Percentiles rank a stretch among this genome's conserved stretches.
phyloP scores from a whole-genome alignment of 169 alveolate genomes.

The Plasmodium inui region DNA sequence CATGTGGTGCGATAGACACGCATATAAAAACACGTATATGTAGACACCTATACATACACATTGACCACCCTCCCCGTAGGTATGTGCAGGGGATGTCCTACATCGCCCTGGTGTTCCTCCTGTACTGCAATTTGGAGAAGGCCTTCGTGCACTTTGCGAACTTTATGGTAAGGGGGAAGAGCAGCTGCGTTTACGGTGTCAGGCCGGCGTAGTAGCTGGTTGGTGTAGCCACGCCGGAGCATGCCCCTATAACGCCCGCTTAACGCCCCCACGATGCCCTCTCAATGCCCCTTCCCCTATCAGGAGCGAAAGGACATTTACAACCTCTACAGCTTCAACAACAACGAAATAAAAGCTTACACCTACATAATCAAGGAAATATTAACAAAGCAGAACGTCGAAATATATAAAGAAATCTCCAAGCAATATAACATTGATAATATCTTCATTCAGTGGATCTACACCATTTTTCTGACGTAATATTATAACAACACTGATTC shows the following conservation, averaged over 20 bases:
- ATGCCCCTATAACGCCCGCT: not conserved
- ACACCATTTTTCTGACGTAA: slow-evolving; percentile 69
- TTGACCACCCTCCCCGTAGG: not conserved
- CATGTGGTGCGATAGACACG: not conserved
- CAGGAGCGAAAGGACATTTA: slow-evolving; percentile 56
- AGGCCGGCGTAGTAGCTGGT: not conserved
- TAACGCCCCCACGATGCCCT: too few species aligned
- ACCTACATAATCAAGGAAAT: slow-evolving; percentile 59
- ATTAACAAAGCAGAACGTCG: slow-evolving; percentile 39
- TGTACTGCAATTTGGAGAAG: slow-evolving; percentile 51
- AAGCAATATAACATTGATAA: slow-evolving; percentile 71
- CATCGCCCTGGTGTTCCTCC: slow-evolving; percentile 59
- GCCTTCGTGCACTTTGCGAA: slow-evolving; percentile 74
- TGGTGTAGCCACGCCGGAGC: not conserved
- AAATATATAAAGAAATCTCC: slow-evolving; percentile 53
- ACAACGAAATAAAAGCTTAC: slow-evolving; percentile 52
- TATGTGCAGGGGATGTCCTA: slow-evolving; percentile 74
- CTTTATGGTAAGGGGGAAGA: slow-evolving; percentile 39
- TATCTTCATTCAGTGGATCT: slow-evolving; percentile 71
- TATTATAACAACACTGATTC: not conserved
- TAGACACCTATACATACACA: not conserved
- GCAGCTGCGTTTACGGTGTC: not conserved
- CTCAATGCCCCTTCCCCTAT: not conserved
- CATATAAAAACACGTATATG: not conserved
- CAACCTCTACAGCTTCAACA: slow-evolving; percentile 68